Conservation (phyloP, 2,329 filamentous ascomycete genomes). For the Lecanicillium sp. region DNA sequence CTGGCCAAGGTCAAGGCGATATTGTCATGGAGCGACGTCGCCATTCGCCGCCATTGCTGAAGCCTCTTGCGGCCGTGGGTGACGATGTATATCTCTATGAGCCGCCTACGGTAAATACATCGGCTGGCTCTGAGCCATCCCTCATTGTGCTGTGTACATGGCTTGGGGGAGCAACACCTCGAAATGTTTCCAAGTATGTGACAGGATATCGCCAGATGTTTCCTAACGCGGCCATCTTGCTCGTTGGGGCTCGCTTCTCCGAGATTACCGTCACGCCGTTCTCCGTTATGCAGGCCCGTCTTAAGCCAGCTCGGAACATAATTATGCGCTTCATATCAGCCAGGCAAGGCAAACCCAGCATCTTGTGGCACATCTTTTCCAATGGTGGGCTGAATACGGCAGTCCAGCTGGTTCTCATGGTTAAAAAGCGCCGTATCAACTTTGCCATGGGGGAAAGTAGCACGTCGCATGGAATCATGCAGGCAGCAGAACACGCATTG, state of each 20-base stretch:
- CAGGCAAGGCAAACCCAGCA: neutral
- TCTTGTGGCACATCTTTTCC: slow-evolving; percentile 8
- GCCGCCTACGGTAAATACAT: neutral
- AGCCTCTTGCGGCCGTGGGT: slow-evolving; percentile 4
- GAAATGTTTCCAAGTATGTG: slow-evolving; percentile 3
- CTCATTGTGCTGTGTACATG: slow-evolving; percentile 7
- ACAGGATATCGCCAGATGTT: slow-evolving; percentile 3
- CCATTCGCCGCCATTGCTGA: slow-evolving; percentile 1
- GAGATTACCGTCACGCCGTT: slow-evolving; percentile 9
- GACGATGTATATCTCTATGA: slow-evolving; percentile 8
- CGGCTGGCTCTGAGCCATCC: neutral
- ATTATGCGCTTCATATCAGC: slow-evolving; percentile 1
- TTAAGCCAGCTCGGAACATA: slow-evolving; percentile 5
- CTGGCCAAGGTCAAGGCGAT: too few relatives aligned
- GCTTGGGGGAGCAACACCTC: slow-evolving; percentile 6
- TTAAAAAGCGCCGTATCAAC: neutral
- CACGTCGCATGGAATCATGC: too few relatives aligned
- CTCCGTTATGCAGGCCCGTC: slow-evolving; percentile 5
- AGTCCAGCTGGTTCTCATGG: slow-evolving; percentile 6
- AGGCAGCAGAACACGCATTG: too few relatives aligned
- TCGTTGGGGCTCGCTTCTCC: slow-evolving; percentile 6
- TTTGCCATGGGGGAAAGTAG: neutral
- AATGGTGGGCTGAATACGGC: slow-evolving; percentile 9
- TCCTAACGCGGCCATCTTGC: slow-evolving; percentile 3
- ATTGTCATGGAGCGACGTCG: neutral